Evolutionary conservation across 2,329 filamentous ascomycete genomes (phyloP), one percentile per base, ranked within the genome.

Genomic region (Sphaerulina vaccinii): DNA sequence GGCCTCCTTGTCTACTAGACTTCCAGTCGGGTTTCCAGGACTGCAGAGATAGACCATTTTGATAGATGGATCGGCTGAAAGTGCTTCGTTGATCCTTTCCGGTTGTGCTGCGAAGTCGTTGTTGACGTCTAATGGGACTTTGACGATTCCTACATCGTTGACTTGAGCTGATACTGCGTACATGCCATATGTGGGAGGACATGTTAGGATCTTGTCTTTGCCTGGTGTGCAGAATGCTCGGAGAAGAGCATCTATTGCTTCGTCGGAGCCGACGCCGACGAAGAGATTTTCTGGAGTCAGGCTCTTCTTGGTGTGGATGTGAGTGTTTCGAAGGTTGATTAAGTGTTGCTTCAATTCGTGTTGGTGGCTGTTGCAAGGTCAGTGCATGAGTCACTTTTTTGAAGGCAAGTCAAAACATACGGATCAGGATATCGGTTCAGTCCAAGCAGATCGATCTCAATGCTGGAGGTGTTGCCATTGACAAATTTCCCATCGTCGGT

Each of bases 121-220:
- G 1, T 84, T 81, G 1, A 81, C 79, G 41, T 88, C 79, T 18
- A 97, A 77, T 0, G 91, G 90, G n/a, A 97, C 84, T 68, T 87
- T 89, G 62, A 95, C 86, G 21, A 97, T 82, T 39, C 80, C 80
- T 16, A 99, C 79, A 67, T 97, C 93, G 75, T 99, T 99, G 61
- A 96, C 86, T 68, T 95, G 87, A 1, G 93, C 93, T 5, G 89
- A 95, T 15, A 99, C 93, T 40, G 83, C 79, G 76, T 99, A 99
- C 93, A 99, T 99, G 73, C 93, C 93, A 70, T 99, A 99, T 0
- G 93, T 99, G 1, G 93, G 93, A 15, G 93, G 93, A 67, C 92
- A 97, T 36, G 90, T 92, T 29, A 99, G 81, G 68, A 99, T 95
- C 68, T 88, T 90, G 73, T 99, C 93, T 60, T 79, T 80, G 39